Base-by-base conservation (phyloP, 129 eudicot genomes). In the Gnaphalium uliginosum region DNA sequence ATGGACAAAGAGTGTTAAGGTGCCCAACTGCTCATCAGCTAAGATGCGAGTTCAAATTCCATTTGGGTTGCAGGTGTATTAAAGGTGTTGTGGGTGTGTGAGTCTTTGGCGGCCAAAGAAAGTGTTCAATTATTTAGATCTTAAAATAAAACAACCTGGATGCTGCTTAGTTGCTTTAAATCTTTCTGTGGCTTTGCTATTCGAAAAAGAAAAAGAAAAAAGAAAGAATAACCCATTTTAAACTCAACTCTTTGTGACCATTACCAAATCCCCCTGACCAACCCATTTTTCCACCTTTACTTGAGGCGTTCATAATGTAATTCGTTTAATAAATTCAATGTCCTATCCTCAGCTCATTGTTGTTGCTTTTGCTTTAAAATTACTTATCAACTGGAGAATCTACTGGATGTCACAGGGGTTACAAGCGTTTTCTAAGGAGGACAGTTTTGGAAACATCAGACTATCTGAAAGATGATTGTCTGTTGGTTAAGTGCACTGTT, bases 381-480 rank as follows among this genome's bases (percentile, higher is more conserved):
- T 19, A 56, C 26, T 27, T 25, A 25, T 25, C 59, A 59, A 37
- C 58, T 10, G 4, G 43, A 61, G 61, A 27, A 75, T 75, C 53
- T n/a, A 75, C 15, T 75, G 14, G 14, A 48, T 64, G 35, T 0
- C 68, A n/a, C 80, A 85, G 90, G 93, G 93, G 93, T 17, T 88
- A 88, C 77, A 88, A 88, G 76, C 90, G 90, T 74, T 88, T 88
- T 71, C 83, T 83, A 27, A 85, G 87, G 83, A 84, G 90, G 69
- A 74, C 72, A 30, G 68, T 80, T 13, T 56, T 88, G 60, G 93
- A 88, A 82, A 69, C 84, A 65, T 88, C 93, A 17, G 93, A 85
- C 78, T 88, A 85, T 74, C 88, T 88, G 37, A 85, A 81, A 80
- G 84, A 88, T 60, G 90, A 88, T 79, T 85, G 93, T 79, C 87